These are phyloP conservation scores for Neurospora africana DNA, from an alignment of 495 filamentous ascomycete genomes.

Conservation along the genomic window DNA sequence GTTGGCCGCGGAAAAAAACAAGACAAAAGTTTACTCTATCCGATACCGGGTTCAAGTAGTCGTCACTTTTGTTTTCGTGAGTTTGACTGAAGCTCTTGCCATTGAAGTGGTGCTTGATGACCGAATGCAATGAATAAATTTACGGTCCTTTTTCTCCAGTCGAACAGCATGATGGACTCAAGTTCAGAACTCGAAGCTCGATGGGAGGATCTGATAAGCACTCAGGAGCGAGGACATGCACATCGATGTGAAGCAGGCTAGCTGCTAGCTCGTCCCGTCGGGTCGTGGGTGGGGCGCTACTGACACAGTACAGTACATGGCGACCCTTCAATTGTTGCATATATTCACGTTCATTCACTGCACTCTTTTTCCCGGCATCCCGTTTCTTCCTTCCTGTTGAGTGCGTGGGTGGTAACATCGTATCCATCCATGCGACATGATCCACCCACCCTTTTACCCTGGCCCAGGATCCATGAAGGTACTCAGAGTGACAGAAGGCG, in stretches of 20 bases:
- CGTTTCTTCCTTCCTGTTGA: not conserved
- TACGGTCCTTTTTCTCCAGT: not conserved
- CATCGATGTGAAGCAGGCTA: not conserved
- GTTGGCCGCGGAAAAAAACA: not conserved
- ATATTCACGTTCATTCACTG: not conserved
- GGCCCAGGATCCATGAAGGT: not conserved
- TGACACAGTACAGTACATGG: not conserved
- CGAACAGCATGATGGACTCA: not conserved
- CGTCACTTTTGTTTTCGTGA: not conserved
- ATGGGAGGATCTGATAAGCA: not conserved
- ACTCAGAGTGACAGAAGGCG: not conserved
- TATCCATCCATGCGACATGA: not conserved
- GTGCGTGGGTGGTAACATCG: not conserved
- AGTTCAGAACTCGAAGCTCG: not conserved
- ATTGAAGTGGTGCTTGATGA: not conserved
- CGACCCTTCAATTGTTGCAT: not conserved
- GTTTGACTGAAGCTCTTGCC: not conserved
- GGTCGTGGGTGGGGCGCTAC: not conserved
- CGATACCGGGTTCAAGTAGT: not conserved
- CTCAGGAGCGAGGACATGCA: not conserved
- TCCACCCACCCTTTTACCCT: not conserved
- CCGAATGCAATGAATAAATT: not conserved
- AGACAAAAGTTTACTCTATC: not conserved
- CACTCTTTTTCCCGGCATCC: not conserved
- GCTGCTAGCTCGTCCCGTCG: not conserved